Evolutionary conservation across 1,139 yeast species (phyloP), one percentile per base, ranked within the genome.

Genomic region (Magnusiomyces tetraspermus): DNA sequence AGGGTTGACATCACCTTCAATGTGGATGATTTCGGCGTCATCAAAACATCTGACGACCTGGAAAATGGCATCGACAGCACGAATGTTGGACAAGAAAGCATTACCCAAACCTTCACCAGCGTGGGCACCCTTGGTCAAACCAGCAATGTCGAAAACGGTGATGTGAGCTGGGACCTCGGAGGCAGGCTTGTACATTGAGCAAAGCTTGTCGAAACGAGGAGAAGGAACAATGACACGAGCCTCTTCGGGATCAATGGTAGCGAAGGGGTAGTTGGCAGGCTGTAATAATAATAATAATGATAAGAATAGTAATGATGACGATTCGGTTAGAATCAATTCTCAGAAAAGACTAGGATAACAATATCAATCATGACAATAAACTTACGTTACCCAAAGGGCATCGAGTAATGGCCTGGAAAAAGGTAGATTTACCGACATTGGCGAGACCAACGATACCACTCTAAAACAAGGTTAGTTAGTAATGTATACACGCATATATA

Each of bases 71-170:
- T 92, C 98, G 58, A 92, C 98, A 51, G 98, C 95, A 73, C 98
- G 82, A 65, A 92, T 92, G 72, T 92, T 92, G 62, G 97, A 85
- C 76, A 92, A 83, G 81, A 92, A 92, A 62, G 95, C 95, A 72
- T 92, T 94, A 70, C 98, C 98, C 62, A 92, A 80, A 68, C 98
- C 98, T 73, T 92, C 98, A 74, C 98, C 98, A 53, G 89, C 83
- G 59, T 89, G 83, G 50, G 98, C 98, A 71, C 98, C 97, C 71
- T 89, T 88, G 60, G 97, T 90, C 69, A 92, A 79, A 71, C 98
- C 98, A 55, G 98, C 98, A 75, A 92, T 92, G 74, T 92, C 98
- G 67, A 88, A 90, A 57, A 92, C 82, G 59, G 97, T 90, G 76
- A 90, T 82, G 69, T 77, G 85, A 23, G 98, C 97, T 55, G 97